Percentiles rank a stretch among this genome's conserved stretches.
Conservation (phyloP, 2,329 filamentous ascomycete genomes). For the Ophiostoma himal-ulmi region DNA sequence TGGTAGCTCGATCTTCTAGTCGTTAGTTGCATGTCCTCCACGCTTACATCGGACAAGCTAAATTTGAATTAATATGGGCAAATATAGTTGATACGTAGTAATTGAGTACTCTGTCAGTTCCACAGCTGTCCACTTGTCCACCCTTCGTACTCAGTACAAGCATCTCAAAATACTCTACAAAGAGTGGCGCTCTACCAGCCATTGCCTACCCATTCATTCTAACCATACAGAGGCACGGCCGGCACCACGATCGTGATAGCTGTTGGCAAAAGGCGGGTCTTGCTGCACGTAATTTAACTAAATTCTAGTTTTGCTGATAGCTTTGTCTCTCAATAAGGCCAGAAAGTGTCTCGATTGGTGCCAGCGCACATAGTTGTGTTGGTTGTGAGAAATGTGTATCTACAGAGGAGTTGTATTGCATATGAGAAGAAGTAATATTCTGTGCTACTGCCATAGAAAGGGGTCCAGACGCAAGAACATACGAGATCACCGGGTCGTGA, state of each 20-base stretch:
- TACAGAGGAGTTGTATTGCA: not conserved
- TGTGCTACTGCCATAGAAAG: not conserved
- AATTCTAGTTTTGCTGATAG: not conserved
- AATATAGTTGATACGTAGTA: not conserved
- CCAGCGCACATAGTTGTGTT: not conserved
- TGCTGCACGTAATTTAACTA: constrained; percentile 20
- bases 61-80: not conserved
- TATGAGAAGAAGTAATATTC: not conserved
- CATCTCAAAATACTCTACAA: too few species aligned
- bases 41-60: not conserved
- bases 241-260: constrained; percentile 11
- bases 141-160: too few species aligned
- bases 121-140: too few species aligned
- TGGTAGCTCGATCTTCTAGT: not conserved
- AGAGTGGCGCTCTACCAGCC: not conserved
- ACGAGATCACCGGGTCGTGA: not conserved
- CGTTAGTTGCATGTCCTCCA: not conserved
- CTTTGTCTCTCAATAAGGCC: not conserved
- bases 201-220: not conserved
- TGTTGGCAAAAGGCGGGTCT: constrained; percentile 15
- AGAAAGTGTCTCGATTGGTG: not conserved
- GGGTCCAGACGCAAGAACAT: not conserved
- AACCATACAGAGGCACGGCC: constrained; percentile 14
- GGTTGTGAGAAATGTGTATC: not conserved
- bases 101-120: not conserved